phyloP scores from a whole-genome alignment of 1,139 yeast genomes.

The Saccharomycopsis hybrid region DNA sequence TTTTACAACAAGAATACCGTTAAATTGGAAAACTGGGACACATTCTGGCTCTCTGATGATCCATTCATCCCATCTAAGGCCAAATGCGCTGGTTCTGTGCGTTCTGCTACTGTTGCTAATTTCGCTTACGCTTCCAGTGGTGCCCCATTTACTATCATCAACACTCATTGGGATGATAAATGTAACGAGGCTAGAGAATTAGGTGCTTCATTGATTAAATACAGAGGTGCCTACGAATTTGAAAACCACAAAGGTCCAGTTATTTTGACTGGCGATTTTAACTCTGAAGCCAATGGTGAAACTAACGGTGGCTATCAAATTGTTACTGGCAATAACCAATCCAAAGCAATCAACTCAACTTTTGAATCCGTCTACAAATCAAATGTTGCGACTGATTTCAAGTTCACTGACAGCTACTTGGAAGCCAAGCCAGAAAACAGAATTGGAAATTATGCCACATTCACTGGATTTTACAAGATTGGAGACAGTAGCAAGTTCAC shows the following conservation, averaged over 20 bases:
- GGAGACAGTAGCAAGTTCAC: constrained; percentile 30
- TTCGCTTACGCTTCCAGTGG: constrained; percentile 26
- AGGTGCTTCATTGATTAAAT: constrained; percentile 32
- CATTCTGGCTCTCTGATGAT: constrained; percentile 39
- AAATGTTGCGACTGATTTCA: constrained; percentile 21
- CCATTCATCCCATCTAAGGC: constrained; percentile 38
- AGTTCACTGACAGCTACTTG: constrained; percentile 27
- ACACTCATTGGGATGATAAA: constrained; percentile 41
- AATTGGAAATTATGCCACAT: constrained; percentile 33
- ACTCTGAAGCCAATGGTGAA: constrained; percentile 31
- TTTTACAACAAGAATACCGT: constrained; percentile 33
- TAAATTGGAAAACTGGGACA: constrained; percentile 31
- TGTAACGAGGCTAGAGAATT: constrained; percentile 36
- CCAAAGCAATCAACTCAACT: constrained; percentile 18
- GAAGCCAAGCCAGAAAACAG: constrained; percentile 24
- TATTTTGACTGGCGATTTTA: constrained; percentile 37
- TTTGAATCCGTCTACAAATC: constrained; percentile 24
- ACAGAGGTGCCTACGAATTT: constrained; percentile 30
- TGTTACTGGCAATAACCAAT: constrained; percentile 25
- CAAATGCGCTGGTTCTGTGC: constrained; percentile 39
- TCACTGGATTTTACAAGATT: constrained; percentile 35
- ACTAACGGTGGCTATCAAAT: constrained; percentile 31
- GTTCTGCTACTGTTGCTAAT: constrained; percentile 39
- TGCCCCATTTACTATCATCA: constrained; percentile 31
- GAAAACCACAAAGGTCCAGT: constrained; percentile 32